Base-by-base conservation (phyloP, 257 asterid genomes). In the Thymus quinquecostatus region DNA sequence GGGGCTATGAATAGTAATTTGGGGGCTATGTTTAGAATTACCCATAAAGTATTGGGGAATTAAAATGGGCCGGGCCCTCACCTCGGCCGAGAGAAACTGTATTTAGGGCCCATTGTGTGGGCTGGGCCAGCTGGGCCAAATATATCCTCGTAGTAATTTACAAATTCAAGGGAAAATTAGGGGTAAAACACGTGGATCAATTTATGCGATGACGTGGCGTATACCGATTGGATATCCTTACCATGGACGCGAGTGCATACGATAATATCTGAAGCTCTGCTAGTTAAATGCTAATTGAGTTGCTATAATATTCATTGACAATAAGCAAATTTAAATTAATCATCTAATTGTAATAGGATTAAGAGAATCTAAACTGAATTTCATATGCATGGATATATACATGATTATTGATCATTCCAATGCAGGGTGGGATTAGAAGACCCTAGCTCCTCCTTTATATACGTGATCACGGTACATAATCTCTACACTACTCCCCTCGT, bases 161-260 rank as follows among this genome's bases (percentile, higher is more conserved):
- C 2, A 54, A 54, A 2, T 29, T 56, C 11, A 3, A 5, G 64
- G 3, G 8, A 59, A 34, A n/a, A n/a, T n/a, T n/a, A n/a, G n/a
- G 9, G 14, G 6, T 8, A 29, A 29, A 33, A 71, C 53, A 74
- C 77, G 74, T 74, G 75, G 71, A 77, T 0, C 7, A 21, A 59
- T 47, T 1, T 6, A 33, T 6, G 36, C 2, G 75, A 29, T 58
- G 80, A 87, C 77, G 68, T 91, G 97, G 81, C 60, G 73, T 47
- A 5, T 36, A 13, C 8, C 48, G 51, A 89, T 85, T 89, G 96
- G 97, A 41, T 32, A 21, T 48, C 56, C 28, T 51, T 61, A 59
- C 40, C 47, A 8, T 66, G 77, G 80, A 34, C 70, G 71, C 13
- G 34, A 40, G 9, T 41, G 60, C 64, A 51, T 11, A 6, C 54